Conservation (phyloP, 305 asterid genomes). For the Withania somnifera region DNA sequence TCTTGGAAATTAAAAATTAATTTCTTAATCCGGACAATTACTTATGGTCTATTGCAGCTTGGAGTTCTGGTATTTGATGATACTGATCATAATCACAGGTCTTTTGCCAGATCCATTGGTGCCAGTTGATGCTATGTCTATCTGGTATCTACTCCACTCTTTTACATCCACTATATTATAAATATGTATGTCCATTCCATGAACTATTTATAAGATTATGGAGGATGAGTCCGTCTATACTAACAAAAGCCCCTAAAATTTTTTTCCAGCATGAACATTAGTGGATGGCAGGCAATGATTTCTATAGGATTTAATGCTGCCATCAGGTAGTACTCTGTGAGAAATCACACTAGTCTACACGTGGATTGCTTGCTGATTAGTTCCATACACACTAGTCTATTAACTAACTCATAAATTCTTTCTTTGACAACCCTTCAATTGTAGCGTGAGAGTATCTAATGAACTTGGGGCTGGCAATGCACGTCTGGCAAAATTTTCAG, state of each 20-base stretch:
- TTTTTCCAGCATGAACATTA: conserved; percentile 55
- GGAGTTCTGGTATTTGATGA: conserved; percentile 83
- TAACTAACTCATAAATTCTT: too few relatives aligned
- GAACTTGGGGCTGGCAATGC: conserved; percentile 81
- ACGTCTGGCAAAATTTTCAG: conserved; percentile 54
- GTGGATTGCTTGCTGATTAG: not conserved
- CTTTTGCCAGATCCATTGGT: conserved; percentile 57
- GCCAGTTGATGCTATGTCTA: conserved; percentile 73
- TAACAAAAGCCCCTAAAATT: not conserved
- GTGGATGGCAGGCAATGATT: conserved; percentile 75
- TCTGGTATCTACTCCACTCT: conserved; percentile 32
- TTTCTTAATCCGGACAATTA: not conserved
- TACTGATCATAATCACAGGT: conserved; percentile 53
- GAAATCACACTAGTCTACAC: not conserved
- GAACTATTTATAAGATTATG: not conserved
- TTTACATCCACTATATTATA: not conserved
- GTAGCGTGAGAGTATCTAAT: conserved; percentile 68
- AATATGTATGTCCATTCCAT: not conserved
- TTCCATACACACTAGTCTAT: too few relatives aligned
- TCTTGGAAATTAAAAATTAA: not conserved
- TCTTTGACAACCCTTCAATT: not conserved
- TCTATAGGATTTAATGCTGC: conserved; percentile 76
- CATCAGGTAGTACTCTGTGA: conserved; percentile 39
- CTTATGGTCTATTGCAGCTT: conserved; percentile 35
- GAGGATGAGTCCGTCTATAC: not conserved